Percentiles rank a stretch among this genome's conserved stretches.
Conservation (phyloP, 345 rosid genomes). For the Murraya koenigii region DNA sequence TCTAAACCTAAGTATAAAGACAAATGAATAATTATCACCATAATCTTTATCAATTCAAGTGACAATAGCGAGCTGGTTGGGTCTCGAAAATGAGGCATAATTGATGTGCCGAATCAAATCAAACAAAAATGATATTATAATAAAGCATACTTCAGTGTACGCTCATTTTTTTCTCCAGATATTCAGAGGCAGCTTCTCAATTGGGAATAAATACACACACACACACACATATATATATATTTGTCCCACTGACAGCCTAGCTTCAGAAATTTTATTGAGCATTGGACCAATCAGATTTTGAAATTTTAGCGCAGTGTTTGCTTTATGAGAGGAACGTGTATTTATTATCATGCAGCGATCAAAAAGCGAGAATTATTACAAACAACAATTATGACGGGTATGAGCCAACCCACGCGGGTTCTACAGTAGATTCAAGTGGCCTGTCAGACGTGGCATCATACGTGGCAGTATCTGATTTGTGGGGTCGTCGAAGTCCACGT, state of each 20-base stretch:
- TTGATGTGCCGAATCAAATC: background rate
- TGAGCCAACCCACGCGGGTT: conserved; percentile 21
- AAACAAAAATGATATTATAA: no score
- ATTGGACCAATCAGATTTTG: background rate
- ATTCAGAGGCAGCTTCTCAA: background rate
- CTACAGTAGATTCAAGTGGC: background rate
- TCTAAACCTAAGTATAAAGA: no score
- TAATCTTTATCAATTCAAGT: no score
- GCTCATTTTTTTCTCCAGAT: background rate
- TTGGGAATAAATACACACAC: no score
- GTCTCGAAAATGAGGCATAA: background rate
- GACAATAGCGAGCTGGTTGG: background rate
- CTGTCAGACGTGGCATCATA: background rate
- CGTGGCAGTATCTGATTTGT: conserved; percentile 19
- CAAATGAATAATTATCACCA: background rate
- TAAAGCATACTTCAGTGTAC: no score
- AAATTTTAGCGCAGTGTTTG: no score
- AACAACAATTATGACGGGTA: background rate
- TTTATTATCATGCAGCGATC: background rate
- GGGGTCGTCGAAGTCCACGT: conserved; percentile 21
- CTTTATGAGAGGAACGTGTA: no score
- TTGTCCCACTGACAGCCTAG: background rate
- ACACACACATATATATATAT: no score
- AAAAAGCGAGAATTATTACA: no score
- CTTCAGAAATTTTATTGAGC: background rate